Conservation (phyloP, 1,284 basidiomycete species). For the Moniliophthora roreri region DNA sequence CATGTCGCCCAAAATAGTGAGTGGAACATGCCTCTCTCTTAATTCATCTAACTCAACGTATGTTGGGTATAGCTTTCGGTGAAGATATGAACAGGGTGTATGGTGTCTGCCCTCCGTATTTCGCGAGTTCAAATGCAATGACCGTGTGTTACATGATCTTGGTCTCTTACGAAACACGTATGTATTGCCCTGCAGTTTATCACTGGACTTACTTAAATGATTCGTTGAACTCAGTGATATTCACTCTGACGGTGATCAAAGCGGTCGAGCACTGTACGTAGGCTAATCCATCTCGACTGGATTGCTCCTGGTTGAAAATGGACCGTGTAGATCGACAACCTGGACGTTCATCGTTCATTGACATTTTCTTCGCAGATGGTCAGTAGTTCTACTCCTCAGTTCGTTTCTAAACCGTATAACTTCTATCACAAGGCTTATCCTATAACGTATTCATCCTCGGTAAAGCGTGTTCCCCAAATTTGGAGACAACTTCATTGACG, state of each 20-base stretch:
- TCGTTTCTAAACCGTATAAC: not conserved
- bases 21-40: not conserved
- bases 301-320: no score
- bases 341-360: not conserved
- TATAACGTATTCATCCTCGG: not conserved
- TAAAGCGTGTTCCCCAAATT: not conserved
- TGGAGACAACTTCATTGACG: not conserved
- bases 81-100: not conserved
- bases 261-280: not conserved
- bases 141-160: not conserved
- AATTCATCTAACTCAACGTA: not conserved
- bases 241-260: not conserved
- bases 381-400: not conserved
- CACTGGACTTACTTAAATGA: not conserved
- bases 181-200: not conserved
- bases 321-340: not conserved
- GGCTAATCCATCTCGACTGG: not conserved
- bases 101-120: slow-evolving; percentile 1
- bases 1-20: slow-evolving; percentile 1
- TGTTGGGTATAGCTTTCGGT: not conserved
- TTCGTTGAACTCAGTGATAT: not conserved
- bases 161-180: not conserved
- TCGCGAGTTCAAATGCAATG: not conserved
- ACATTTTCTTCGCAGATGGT: slow-evolving; percentile 5
- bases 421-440: not conserved